Evolutionary conservation across 495 filamentous ascomycete species (phyloP).

Genomic region (Achaetomiella virescens): DNA sequence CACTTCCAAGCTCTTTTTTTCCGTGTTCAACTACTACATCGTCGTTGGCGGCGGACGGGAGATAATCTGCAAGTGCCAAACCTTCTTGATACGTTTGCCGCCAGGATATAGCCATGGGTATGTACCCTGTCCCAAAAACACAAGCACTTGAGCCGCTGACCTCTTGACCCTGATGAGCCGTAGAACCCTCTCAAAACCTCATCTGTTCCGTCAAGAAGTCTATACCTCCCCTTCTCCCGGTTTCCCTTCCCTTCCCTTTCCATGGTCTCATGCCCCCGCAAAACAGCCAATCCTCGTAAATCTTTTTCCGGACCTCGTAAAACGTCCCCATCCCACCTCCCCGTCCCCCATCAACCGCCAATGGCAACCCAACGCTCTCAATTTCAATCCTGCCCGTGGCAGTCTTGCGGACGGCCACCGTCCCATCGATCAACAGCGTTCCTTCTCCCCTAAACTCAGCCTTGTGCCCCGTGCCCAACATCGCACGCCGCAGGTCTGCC

Average conservation of each 20-base stretch:
- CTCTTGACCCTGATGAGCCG: too few species aligned
- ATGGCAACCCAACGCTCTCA: slow-evolving; percentile 61
- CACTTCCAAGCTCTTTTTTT: slow-evolving; percentile 46
- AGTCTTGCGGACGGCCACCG: slow-evolving; percentile 82
- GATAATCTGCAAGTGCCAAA: too few species aligned
- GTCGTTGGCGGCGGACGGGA: slow-evolving; percentile 37
- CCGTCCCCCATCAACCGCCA: slow-evolving; percentile 22
- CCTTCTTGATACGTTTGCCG: too few species aligned
- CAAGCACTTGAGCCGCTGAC: too few species aligned
- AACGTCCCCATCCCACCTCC: slow-evolving; percentile 22
- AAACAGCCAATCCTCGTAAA: slow-evolving; percentile 35
- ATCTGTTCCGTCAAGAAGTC: too few species aligned
- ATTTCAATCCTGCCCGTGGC: slow-evolving; percentile 83
- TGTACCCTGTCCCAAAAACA: too few species aligned
- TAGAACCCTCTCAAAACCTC: too few species aligned
- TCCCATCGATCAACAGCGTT: slow-evolving; percentile 79
- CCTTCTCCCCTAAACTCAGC: slow-evolving; percentile 94
- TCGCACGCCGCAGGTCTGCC: slow-evolving; percentile 76
- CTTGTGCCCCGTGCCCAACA: slow-evolving; percentile 74
- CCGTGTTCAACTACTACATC: slow-evolving; percentile 52
- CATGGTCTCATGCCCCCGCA: slow-evolving; percentile 20
- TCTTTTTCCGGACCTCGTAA: slow-evolving; percentile 29
- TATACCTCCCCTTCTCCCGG: neutral
- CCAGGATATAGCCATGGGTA: too few species aligned
- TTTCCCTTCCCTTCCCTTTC: neutral